phyloP scores from a whole-genome alignment of 2,329 filamentous ascomycete species.

The Septoria petroselini region DNA sequence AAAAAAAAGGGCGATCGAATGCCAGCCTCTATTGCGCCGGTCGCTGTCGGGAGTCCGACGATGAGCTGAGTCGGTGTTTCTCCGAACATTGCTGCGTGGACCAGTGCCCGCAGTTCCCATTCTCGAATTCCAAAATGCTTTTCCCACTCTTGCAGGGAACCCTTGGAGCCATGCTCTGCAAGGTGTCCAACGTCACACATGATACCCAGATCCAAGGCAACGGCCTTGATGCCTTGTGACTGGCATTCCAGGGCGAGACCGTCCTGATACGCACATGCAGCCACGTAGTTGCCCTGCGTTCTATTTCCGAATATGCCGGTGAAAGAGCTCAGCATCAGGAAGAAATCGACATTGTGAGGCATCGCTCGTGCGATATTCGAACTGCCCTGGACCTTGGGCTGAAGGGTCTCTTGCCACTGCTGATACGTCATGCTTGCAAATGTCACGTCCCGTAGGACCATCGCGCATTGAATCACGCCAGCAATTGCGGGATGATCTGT shows the following conservation, averaged over 20 bases:
- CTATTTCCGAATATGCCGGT: constrained; percentile 23
- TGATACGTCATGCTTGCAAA: constrained; percentile 28
- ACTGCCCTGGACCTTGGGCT: constrained; percentile 31
- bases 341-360: constrained; percentile 30
- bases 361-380: constrained; percentile 28
- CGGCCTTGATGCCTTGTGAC: constrained; percentile 24
- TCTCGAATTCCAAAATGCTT: neutral
- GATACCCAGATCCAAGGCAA: constrained; percentile 32
- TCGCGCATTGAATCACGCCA: constrained; percentile 35
- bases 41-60: neutral
- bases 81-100: neutral
- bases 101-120: neutral
- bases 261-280: constrained; percentile 27
- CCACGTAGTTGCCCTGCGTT: constrained; percentile 29
- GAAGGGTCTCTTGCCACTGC: constrained; percentile 7
- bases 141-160: neutral
- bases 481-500: neutral
- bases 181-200: constrained; percentile 33
- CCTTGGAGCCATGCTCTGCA: neutral
- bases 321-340: constrained; percentile 30
- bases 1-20: neutral
- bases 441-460: constrained; percentile 29
- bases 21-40: neutral
- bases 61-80: neutral
- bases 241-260: constrained; percentile 29